A percentile compares a stretch with the other conserved stretches of the same genome.
Evolutionary conservation across 768 basidiomycete species (phyloP).

Genomic region (Trametes coccinea): DNA sequence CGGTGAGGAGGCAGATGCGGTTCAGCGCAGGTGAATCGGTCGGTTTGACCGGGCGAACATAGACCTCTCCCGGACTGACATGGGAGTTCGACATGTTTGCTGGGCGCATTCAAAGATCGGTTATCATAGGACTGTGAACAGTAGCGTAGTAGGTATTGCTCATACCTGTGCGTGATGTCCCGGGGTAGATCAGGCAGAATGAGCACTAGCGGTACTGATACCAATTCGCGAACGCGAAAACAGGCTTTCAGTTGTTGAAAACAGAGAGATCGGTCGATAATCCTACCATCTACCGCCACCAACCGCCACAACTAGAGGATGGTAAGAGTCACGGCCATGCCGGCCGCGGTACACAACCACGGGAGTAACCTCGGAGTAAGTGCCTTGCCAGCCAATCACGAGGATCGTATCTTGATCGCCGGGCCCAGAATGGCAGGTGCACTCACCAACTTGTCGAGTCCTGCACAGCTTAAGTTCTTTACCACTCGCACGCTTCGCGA

Average conservation of each 20-base stretch:
- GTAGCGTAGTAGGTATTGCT: no score
- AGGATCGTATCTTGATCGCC: neutral
- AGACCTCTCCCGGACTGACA: neutral
- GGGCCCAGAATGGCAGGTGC: neutral
- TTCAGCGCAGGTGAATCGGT: slow-evolving; percentile 60
- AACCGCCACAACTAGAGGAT: neutral
- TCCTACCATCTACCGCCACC: neutral
- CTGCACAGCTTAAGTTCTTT: no score
- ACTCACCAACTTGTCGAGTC: no score
- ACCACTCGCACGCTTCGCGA: no score
- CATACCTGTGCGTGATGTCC: no score
- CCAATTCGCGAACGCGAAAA: no score
- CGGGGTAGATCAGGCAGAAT: no score
- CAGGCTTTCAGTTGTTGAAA: neutral
- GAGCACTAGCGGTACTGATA: no score
- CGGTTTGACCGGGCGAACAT: slow-evolving; percentile 56
- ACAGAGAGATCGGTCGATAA: neutral
- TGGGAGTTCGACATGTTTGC: no score
- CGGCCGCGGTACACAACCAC: neutral
- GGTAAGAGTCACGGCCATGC: neutral
- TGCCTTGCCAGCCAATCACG: neutral
- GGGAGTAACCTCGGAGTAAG: slow-evolving; percentile 4
- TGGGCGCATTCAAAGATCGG: no score
- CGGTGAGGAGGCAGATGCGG: slow-evolving; percentile 73
- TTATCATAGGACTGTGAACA: no score